These are phyloP conservation scores for Anthracocystis panici-leucophaei DNA, from an alignment of 1,284 basidiomycete species.

Conservation along the genomic window DNA sequence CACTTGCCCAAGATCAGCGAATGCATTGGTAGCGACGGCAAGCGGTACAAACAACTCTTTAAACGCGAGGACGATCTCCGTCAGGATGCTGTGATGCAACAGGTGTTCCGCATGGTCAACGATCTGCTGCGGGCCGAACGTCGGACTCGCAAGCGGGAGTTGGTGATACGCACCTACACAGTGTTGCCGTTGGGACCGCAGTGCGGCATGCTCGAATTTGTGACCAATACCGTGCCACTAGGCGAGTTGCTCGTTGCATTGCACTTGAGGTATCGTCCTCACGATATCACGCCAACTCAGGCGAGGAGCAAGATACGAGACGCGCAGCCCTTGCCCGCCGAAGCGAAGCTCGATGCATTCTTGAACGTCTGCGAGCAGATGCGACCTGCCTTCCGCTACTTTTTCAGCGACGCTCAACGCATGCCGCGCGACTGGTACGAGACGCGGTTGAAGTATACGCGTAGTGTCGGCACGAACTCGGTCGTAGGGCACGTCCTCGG, in stretches of 20 bases:
- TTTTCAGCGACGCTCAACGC: constrained; percentile 89
- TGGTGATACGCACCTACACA: constrained; percentile 85
- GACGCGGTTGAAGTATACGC: constrained; percentile 89
- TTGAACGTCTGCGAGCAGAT: constrained; percentile 75
- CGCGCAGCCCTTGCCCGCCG: constrained; percentile 30
- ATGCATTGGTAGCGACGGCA: constrained; percentile 80
- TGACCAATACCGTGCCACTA: constrained; percentile 81
- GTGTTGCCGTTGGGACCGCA: constrained; percentile 86
- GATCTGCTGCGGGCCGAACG: constrained; percentile 80
- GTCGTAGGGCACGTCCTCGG: constrained; percentile 94
- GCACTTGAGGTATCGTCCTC: constrained; percentile 72
- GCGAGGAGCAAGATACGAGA: constrained; percentile 43
- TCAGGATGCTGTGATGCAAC: constrained; percentile 99
- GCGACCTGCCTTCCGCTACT: constrained; percentile 90
- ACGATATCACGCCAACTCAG: constrained; percentile 45
- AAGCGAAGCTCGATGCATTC: constrained; percentile 71
- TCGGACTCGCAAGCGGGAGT: constrained; percentile 79
- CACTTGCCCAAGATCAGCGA: constrained; percentile 84
- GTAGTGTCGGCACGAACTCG: constrained; percentile 91
- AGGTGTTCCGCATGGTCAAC: constrained; percentile 93
- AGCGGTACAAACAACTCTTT: constrained; percentile 86
- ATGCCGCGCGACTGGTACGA: constrained; percentile 90
- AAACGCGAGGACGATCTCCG: constrained; percentile 90
- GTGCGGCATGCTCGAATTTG: constrained; percentile 92
- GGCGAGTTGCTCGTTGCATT: constrained; percentile 76